Conservation (phyloP, 2,329 filamentous ascomycete genomes). For the Chaetomiaceae sp. region DNA sequence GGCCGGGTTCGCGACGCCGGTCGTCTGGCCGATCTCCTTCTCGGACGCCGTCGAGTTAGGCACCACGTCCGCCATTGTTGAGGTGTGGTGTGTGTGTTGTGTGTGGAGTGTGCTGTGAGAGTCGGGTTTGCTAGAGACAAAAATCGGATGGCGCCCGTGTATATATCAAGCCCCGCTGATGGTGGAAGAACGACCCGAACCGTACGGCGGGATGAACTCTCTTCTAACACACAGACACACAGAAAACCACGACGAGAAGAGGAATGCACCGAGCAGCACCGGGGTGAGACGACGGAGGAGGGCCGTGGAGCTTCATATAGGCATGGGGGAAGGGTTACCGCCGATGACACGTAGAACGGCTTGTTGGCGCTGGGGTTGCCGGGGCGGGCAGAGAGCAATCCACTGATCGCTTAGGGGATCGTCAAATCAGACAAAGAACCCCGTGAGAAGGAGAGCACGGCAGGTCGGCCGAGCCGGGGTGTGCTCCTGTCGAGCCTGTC, state of each 20-base stretch:
- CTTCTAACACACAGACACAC: no score
- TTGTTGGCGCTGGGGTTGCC: conserved; percentile 9
- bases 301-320: conserved; percentile 11
- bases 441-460: neutral
- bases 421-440: conserved; percentile 12
- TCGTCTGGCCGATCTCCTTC: conserved; percentile 20
- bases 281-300: neutral
- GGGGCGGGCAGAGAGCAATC: conserved; percentile 5
- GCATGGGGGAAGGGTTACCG: neutral
- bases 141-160: neutral
- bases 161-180: neutral
- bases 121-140: neutral
- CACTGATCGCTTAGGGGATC: conserved; percentile 13
- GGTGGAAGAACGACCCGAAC: neutral
- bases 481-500: no score
- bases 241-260: neutral
- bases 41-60: conserved; percentile 6
- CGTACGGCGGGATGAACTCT: neutral
- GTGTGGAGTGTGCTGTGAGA: no score
- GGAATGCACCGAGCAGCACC: neutral
- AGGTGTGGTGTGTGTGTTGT: neutral
- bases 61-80: conserved; percentile 17
- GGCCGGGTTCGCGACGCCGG: conserved; percentile 9
- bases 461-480: conserved; percentile 5
- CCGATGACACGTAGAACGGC: neutral